Base-by-base conservation (phyloP, 768 basidiomycete genomes). In the Boletellus emodensis region DNA sequence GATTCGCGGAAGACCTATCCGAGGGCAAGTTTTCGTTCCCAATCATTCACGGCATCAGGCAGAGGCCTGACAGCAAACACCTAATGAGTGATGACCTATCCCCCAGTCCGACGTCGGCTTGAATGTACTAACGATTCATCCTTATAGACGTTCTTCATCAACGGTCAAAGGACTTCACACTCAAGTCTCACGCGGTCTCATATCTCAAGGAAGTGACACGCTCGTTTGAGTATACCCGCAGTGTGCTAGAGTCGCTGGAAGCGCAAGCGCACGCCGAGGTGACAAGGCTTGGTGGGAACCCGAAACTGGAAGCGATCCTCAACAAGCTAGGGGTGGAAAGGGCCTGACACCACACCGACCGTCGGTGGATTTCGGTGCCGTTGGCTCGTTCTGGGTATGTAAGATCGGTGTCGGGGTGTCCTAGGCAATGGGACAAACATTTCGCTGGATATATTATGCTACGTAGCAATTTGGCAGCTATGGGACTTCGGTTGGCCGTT, bases 21-120 rank as follows among this genome's bases (percentile, higher is more conserved):
- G 95, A 97, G 71, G 95, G 95, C 7, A 98, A 98, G 67, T 98
- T 98, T 73, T 94, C 91, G 4, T 98, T 98, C 71, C 94, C 94
- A 0, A 77, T 97, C 30, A 85, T 98, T 1, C 95, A 97, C 66
- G 84, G 88, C 17, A 85, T 97, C 41, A 83, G 87, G 28, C 80
- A 88, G 7, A 83, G 93, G 62, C 75, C 73, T 11, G 77, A 83
- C 1, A 92, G 91, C 67, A 78, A 83, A 32, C 87, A 87, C 66
- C 77, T 98, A 32, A 75, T 96, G 47, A 94, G 94, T 94, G 30
- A 58, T 54, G 86, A 73, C 44, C n/a, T 44, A 22, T 8, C 17
- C 6, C 22, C 26, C 9, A 37, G 22, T 51, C 43, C 42, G 8
- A 36, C 30, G 17, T 44, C 18, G 30, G 32, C 28, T 40, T 43